Evolutionary conservation across 352 stramenopile genomes (phyloP).

Genomic region (Pythium folliculosum): DNA sequence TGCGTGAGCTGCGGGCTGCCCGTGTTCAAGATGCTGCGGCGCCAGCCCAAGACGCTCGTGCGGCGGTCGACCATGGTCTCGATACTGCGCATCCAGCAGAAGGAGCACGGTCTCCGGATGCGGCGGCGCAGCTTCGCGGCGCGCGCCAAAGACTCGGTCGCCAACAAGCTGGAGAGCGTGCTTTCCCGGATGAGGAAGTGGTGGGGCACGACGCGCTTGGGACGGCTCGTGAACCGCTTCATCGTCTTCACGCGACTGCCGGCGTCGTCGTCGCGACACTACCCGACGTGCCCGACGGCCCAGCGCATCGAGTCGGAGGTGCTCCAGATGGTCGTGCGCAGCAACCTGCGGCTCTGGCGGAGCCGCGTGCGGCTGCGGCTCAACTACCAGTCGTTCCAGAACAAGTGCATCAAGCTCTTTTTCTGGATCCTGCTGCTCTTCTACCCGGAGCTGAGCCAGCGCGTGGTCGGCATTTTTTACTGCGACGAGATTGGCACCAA

Average conservation of each 20-base stretch:
- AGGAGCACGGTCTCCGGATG: conserved; percentile 21
- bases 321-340: conserved; percentile 61
- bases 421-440: conserved; percentile 78
- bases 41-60: conserved; percentile 31
- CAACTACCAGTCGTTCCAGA: conserved; percentile 74
- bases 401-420: conserved; percentile 77
- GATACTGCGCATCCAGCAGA: conserved; percentile 46
- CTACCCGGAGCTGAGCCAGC: conserved; percentile 73
- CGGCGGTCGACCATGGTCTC: conserved; percentile 42
- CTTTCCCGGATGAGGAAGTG: conserved; percentile 19
- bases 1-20: conserved; percentile 61
- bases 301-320: conserved; percentile 56
- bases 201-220: conserved; percentile 24
- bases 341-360: conserved; percentile 69
- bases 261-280: conserved; percentile 46
- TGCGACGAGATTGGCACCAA: conserved; percentile 64
- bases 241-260: conserved; percentile 38
- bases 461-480: conserved; percentile 71
- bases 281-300: conserved; percentile 50
- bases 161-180: conserved; percentile 10
- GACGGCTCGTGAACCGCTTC: conserved; percentile 32
- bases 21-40: conserved; percentile 49
- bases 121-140: conserved; percentile 27
- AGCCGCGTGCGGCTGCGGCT: conserved; percentile 68
- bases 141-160: conserved; percentile 33